A percentile compares a stretch with the other conserved stretches of the same genome.
These are phyloP conservation scores for Gastrolobium bilobum DNA, from an alignment of 306 rosid genomes.

Conservation along the genomic window DNA sequence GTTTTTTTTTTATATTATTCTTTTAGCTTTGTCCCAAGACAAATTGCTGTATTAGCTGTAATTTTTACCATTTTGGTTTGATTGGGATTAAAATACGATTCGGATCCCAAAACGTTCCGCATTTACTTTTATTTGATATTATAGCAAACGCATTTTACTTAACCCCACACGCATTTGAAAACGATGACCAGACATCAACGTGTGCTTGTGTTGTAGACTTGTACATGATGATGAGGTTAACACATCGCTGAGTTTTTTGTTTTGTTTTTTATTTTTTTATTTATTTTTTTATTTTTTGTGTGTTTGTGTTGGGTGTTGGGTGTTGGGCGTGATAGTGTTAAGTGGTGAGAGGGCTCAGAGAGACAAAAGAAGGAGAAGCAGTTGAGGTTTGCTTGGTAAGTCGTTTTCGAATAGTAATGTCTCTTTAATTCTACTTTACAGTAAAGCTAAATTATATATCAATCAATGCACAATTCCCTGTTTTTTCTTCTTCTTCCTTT, in stretches of 20 bases:
- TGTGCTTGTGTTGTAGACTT: constrained; percentile 17
- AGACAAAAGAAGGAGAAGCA: constrained; percentile 39
- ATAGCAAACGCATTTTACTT: not conserved
- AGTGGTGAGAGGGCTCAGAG: constrained; percentile 21
- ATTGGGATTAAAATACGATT: constrained; percentile 37
- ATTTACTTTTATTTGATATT: not conserved
- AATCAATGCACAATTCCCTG: constrained; percentile 27
- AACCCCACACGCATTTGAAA: not conserved
- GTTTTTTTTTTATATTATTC: not conserved
- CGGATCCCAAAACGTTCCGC: constrained; percentile 33
- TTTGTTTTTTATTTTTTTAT: too few species aligned
- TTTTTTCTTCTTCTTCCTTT: not conserved
- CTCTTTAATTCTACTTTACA: constrained; percentile 48
- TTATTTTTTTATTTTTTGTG: constrained; percentile 1
- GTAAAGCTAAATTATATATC: constrained; percentile 29
- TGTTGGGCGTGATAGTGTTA: not conserved
- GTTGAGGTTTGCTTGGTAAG: constrained; percentile 71
- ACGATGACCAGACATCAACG: constrained; percentile 22
- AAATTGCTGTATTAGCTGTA: not conserved
- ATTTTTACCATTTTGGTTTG: not conserved
- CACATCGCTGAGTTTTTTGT: too few species aligned
- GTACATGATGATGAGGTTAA: constrained; percentile 1
- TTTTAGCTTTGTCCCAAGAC: not conserved
- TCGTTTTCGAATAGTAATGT: constrained; percentile 79
- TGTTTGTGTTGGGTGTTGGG: not conserved